phyloP scores from a whole-genome alignment of 805 yeast genomes.

The Myxozyma lipomycoides region DNA sequence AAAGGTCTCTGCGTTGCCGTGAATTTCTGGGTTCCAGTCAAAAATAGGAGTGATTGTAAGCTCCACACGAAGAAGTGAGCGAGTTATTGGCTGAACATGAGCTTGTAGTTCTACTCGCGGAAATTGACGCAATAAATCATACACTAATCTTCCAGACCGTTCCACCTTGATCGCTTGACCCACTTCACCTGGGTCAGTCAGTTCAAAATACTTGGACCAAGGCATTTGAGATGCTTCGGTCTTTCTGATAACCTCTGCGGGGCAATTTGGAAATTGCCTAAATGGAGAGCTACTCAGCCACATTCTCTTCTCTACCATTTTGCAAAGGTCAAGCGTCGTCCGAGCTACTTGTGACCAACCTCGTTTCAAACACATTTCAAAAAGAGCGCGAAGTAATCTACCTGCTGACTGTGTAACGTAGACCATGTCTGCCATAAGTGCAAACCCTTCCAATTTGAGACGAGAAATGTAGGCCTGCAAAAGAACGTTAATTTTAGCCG shows the following conservation, averaged over 20 bases:
- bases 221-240: conserved; percentile 81
- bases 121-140: conserved; percentile 60
- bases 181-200: conserved; percentile 66
- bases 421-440: conserved; percentile 87
- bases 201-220: conserved; percentile 69
- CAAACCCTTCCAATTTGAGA: conserved; percentile 76
- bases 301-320: conserved; percentile 72
- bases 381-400: conserved; percentile 77
- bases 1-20: conserved; percentile 64
- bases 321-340: conserved; percentile 58
- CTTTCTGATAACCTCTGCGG: conserved; percentile 62
- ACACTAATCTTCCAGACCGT: conserved; percentile 51
- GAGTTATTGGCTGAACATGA: conserved; percentile 71
- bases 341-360: conserved; percentile 67
- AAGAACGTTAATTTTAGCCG: conserved; percentile 73
- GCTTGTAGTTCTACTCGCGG: conserved; percentile 64
- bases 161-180: conserved; percentile 77
- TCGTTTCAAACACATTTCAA: conserved; percentile 66
- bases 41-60: conserved; percentile 68
- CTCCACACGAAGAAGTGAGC: conserved; percentile 60
- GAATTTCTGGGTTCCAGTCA: conserved; percentile 67
- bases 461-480: conserved; percentile 85
- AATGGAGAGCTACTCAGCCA: conserved; percentile 87
- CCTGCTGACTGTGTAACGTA: conserved; percentile 92
- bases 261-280: conserved; percentile 73